Evolutionary conservation across 2,329 filamentous ascomycete species (phyloP).

Genomic region (Alternaria alternata): DNA sequence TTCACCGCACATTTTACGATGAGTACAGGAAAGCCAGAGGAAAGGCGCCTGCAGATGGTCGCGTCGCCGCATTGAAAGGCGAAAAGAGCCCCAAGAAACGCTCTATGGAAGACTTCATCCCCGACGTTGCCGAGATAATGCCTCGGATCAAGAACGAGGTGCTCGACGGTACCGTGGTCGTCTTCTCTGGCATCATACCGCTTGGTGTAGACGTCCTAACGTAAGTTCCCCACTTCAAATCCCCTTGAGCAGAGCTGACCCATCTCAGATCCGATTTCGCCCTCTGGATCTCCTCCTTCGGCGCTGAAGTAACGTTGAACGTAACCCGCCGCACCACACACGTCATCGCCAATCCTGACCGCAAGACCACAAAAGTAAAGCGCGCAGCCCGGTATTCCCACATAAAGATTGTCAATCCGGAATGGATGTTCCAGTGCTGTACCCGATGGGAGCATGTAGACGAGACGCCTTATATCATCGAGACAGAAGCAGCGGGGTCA

Average conservation of each 20-base stretch:
- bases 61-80: conserved; percentile 60
- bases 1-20: conserved; percentile 84
- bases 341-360: conserved; percentile 73
- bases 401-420: conserved; percentile 90
- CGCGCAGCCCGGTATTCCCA: conserved; percentile 80
- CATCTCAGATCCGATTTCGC: conserved; percentile 75
- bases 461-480: conserved; percentile 79
- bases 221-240: conserved; percentile 45
- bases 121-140: conserved; percentile 87
- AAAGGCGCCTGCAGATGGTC: conserved; percentile 52
- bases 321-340: conserved; percentile 69
- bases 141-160: conserved; percentile 80
- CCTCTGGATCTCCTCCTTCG: conserved; percentile 85
- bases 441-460: conserved; percentile 83
- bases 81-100: conserved; percentile 61
- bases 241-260: conserved; percentile 24
- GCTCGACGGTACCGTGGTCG: conserved; percentile 77
- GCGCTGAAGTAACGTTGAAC: conserved; percentile 71
- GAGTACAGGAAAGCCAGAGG: conserved; percentile 71
- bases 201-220: conserved; percentile 77
- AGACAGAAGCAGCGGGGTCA: conserved; percentile 69
- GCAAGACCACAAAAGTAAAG: conserved; percentile 88
- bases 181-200: conserved; percentile 90
- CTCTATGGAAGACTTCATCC: conserved; percentile 66
- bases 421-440: conserved; percentile 88